A percentile compares a stretch with the other conserved stretches of the same genome.
Evolutionary conservation across 2,329 filamentous ascomycete genomes (phyloP).

Genomic region (Fusarium sarcochroum): DNA sequence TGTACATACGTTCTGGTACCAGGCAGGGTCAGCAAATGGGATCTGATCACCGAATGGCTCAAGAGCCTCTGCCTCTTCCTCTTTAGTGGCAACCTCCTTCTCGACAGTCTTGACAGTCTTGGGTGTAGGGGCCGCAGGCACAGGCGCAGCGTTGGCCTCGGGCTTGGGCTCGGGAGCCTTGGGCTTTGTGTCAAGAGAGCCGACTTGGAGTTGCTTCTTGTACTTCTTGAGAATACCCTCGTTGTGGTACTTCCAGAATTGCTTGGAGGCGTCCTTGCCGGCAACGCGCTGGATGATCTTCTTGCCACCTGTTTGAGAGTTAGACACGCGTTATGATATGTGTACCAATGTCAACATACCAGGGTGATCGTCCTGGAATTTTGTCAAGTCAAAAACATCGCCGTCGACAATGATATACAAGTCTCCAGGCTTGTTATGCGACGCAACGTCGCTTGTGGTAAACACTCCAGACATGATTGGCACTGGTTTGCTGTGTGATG

Average conservation of each 20-base stretch:
- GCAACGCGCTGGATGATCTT: slow-evolving; percentile 75
- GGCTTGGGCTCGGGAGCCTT: slow-evolving; percentile 87
- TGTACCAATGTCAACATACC: slow-evolving; percentile 64
- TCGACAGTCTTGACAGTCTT: slow-evolving; percentile 53
- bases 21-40: slow-evolving; percentile 91
- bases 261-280: slow-evolving; percentile 76
- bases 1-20: slow-evolving; percentile 90
- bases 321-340: slow-evolving; percentile 15
- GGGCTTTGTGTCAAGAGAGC: slow-evolving; percentile 90
- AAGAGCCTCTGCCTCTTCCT: slow-evolving; percentile 77
- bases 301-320: slow-evolving; percentile 65
- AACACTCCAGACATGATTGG: slow-evolving; percentile 87
- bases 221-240: slow-evolving; percentile 92
- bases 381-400: slow-evolving; percentile 95
- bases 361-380: slow-evolving; percentile 87
- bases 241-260: slow-evolving; percentile 85
- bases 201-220: slow-evolving; percentile 80
- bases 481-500: slow-evolving; percentile 7
- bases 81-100: slow-evolving; percentile 61
- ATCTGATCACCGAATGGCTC: slow-evolving; percentile 90
- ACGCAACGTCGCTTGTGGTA: slow-evolving; percentile 85
- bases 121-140: slow-evolving; percentile 52
- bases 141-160: slow-evolving; percentile 64
- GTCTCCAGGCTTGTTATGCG: slow-evolving; percentile 89
- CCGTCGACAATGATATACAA: slow-evolving; percentile 94